phyloP scores from a whole-genome alignment of 352 stramenopile species.

The Phytopythium boreale region DNA sequence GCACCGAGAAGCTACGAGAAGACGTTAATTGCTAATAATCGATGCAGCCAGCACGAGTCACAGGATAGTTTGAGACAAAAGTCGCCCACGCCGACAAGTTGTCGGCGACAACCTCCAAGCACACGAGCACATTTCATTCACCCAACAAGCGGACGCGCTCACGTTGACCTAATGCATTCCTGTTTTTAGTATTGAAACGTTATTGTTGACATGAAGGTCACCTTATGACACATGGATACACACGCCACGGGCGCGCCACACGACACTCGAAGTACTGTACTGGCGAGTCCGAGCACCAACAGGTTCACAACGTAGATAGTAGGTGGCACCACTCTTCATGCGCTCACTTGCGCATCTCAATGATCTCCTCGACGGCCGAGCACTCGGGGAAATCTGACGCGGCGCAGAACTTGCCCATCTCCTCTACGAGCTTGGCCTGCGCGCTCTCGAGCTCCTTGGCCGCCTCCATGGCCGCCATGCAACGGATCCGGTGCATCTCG shows the following conservation, averaged over 20 bases:
- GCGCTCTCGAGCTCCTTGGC: slow-evolving; percentile 18
- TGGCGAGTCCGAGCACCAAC: background rate
- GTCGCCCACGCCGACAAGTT: no score
- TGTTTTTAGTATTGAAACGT: background rate
- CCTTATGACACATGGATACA: background rate
- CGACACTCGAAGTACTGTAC: background rate
- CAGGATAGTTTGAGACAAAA: no score
- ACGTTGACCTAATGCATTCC: background rate
- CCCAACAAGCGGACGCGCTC: background rate
- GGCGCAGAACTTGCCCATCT: slow-evolving; percentile 54
- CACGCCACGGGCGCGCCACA: background rate
- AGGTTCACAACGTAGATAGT: background rate
- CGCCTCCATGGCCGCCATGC: slow-evolving; percentile 13
- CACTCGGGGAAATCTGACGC: slow-evolving; percentile 66
- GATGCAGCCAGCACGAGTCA: no score
- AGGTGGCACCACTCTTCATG: background rate
- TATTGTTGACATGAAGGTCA: background rate
- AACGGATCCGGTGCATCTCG: background rate
- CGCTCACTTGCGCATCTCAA: slow-evolving; percentile 26
- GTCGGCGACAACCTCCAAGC: no score
- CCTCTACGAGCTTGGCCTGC: slow-evolving; percentile 33
- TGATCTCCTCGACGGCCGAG: slow-evolving; percentile 44
- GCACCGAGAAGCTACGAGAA: no score
- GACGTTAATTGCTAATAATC: no score
- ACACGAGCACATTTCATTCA: no score